These are phyloP conservation scores for Caryopteris hybrid DNA, from an alignment of 305 asterid genomes.

Conservation along the genomic window DNA sequence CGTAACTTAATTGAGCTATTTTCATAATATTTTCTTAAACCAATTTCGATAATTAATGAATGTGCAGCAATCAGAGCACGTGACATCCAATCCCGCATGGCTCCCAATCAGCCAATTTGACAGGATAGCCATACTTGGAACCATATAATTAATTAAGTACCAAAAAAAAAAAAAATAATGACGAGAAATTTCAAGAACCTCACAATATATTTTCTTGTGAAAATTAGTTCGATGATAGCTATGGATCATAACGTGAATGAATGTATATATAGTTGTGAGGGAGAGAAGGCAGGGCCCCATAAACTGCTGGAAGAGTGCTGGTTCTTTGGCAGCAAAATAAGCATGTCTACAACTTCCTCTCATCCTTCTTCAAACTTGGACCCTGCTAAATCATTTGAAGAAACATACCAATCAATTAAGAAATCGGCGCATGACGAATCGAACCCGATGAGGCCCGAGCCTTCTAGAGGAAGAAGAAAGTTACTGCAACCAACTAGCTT, in stretches of 20 bases:
- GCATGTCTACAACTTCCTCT: too few relatives aligned
- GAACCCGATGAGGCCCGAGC: too few relatives aligned
- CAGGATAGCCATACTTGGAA: conserved; percentile 11
- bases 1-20: too few relatives aligned
- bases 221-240: not conserved
- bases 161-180: too few relatives aligned
- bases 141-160: not conserved
- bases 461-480: too few relatives aligned
- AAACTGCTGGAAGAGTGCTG: too few relatives aligned
- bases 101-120: conserved; percentile 11
- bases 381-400: conserved; percentile 20
- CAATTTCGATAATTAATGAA: conserved; percentile 8
- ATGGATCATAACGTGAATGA: conserved; percentile 18
- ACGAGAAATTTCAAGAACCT: conserved; percentile 7
- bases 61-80: conserved; percentile 21
- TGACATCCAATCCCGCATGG: conserved; percentile 26
- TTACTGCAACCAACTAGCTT: too few relatives aligned
- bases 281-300: not conserved
- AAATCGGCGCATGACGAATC: conserved; percentile 1
- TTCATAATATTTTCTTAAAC: too few relatives aligned
- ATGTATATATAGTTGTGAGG: not conserved
- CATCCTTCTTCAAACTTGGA: too few relatives aligned
- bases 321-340: conserved; percentile 29
- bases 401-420: conserved; percentile 26
- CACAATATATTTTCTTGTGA: not conserved